phyloP scores from a whole-genome alignment of 2,329 filamentous ascomycete species.

The Alternaria consortialis region DNA sequence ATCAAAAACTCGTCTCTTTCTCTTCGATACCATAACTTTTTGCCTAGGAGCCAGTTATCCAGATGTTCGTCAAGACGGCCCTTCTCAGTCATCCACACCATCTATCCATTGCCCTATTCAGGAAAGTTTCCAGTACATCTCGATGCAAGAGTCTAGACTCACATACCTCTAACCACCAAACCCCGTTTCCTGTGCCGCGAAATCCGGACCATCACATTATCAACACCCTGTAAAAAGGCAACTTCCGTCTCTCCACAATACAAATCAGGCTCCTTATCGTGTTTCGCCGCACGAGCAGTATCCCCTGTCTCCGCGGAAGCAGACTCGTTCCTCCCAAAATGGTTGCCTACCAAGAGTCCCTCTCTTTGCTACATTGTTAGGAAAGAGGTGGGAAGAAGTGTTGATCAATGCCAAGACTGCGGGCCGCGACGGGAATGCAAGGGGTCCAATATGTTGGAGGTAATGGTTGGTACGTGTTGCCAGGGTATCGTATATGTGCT shows the following conservation, averaged over 20 bases:
- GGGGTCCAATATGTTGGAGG: neutral
- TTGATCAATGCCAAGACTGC: neutral
- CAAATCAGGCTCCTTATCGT: neutral
- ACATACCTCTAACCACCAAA: neutral
- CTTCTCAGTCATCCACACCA: neutral
- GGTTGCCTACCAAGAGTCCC: neutral
- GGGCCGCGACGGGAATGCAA: constrained; percentile 1
- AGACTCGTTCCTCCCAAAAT: neutral
- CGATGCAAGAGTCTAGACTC: neutral
- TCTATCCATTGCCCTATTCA: neutral
- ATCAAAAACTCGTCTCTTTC: neutral
- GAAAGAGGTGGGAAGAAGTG: neutral
- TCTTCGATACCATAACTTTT: neutral
- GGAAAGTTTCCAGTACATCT: neutral
- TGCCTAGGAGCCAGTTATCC: neutral
- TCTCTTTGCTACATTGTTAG: neutral
- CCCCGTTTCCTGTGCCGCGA: neutral
- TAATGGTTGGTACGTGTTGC: neutral
- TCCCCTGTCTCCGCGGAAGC: constrained; percentile 2
- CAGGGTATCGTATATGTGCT: neutral
- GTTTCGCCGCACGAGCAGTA: neutral
- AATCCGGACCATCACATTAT: neutral
- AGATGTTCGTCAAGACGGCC: neutral
- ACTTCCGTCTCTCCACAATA: neutral
- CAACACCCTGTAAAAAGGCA: neutral